Base-by-base conservation (phyloP, 129 eudicot species). In the Kitagawia praeruptora region DNA sequence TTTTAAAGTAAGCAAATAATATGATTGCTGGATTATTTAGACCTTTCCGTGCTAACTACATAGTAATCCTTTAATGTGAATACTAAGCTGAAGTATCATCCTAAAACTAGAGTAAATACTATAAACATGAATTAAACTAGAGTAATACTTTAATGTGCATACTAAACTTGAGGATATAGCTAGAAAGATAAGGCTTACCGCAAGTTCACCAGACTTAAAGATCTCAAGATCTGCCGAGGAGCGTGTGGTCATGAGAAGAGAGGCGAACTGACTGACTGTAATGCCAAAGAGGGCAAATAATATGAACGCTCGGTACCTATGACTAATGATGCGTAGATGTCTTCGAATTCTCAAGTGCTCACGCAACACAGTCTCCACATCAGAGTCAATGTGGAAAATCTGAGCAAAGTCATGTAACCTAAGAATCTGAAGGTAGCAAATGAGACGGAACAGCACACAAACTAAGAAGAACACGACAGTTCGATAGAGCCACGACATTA, bases 331-430 rank as follows among this genome's bases (percentile, higher is more conserved):
- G 42, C 86, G 77, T 40, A 93, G 47, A 78, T 93, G 95, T 82
- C 95, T 85, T 84, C 95, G 88, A 85, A 93, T 89, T 80, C 98
- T 86, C 39, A 91, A 88, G 84, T 93, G 98, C 75, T 91, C 98
- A 27, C 85, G 85, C 82, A 93, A 45, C 48, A 93, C 91, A 0
- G 95, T 80, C 47, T 87, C 92, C 23, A 91, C 97, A 77, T 93
- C 96, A 6, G 92, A 89, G 42, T 91, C 88, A 0, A 77, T 80
- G 49, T 88, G 90, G 83, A 91, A 93, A 53, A 91, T 89, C 63
- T 75, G 85, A 25, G 96, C 99, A 56, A 96, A 96, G 80, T 96
- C 99, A 73, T 90, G 89, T 9, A 93, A 75, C 5, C 98, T 97
- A 54, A 93, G 93, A 31, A 93, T 91, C 81, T 93, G 98, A 42